These are phyloP conservation scores for Euphorbia peplus DNA, from an alignment of 345 rosid genomes.

Conservation along the genomic window DNA sequence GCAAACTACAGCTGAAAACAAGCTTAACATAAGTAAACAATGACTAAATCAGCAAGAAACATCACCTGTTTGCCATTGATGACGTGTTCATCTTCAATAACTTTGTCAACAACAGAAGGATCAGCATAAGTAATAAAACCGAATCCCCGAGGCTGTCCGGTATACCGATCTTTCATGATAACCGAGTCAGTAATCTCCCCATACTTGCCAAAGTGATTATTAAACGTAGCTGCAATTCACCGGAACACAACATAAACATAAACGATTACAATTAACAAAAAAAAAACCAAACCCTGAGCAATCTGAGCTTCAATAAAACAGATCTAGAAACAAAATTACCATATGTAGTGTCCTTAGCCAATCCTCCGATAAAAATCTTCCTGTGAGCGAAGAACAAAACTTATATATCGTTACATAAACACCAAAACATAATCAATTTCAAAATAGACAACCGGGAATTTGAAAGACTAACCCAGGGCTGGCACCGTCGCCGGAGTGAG, in stretches of 20 bases:
- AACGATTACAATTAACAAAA: neutral
- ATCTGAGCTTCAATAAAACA: conserved; percentile 15
- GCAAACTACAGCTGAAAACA: neutral
- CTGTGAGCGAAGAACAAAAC: too few relatives aligned
- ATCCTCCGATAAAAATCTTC: conserved; percentile 83
- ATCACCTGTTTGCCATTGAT: conserved; percentile 82
- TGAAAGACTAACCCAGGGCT: conserved; percentile 63
- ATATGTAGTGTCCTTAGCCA: conserved; percentile 69
- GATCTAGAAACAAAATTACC: conserved; percentile 44
- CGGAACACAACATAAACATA: neutral
- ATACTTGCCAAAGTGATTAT: conserved; percentile 74
- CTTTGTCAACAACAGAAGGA: conserved; percentile 80
- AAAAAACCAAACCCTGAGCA: neutral
- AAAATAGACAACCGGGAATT: neutral
- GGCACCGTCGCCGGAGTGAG: conserved; percentile 64
- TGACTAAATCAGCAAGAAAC: neutral
- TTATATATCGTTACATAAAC: too few relatives aligned
- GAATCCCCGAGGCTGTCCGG: conserved; percentile 93
- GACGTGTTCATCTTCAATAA: conserved; percentile 69
- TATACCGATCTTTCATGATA: conserved; percentile 88
- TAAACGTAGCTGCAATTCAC: conserved; percentile 55
- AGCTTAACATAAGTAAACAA: neutral
- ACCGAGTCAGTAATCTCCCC: conserved; percentile 96
- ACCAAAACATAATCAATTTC: neutral
- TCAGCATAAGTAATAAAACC: conserved; percentile 96